Evolutionary conservation across 306 rosid genomes (phyloP).

Genomic region (Acacia melanoxylon): DNA sequence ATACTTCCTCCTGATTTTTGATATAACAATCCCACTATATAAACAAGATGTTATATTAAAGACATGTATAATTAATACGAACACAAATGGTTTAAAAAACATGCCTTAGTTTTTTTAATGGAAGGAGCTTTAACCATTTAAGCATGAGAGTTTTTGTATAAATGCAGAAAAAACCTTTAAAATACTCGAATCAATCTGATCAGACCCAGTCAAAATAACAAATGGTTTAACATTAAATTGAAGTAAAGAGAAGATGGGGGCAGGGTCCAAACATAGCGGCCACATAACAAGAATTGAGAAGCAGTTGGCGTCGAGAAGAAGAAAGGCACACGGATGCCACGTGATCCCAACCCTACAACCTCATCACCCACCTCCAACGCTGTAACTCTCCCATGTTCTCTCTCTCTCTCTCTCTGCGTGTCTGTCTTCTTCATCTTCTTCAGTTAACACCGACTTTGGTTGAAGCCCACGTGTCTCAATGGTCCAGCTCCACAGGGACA

Average conservation of each 20-base stretch:
- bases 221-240: background rate
- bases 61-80: no score
- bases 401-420: background rate
- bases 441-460: background rate
- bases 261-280: background rate
- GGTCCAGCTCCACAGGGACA: conserved; percentile 41
- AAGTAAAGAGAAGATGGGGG: background rate
- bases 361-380: conserved; percentile 34
- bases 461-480: conserved; percentile 16
- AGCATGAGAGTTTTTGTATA: no score
- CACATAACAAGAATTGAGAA: background rate
- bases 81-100: no score
- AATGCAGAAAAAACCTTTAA: no score
- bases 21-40: no score
- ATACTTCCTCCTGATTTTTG: no score
- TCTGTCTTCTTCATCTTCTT: background rate
- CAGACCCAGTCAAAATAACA: no score
- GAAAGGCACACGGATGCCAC: conserved; percentile 27
- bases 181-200: no score
- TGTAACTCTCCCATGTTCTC: background rate
- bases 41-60: no score
- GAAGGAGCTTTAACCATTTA: no score
- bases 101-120: no score
- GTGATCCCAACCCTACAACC: conserved; percentile 37
- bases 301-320: background rate